Evolutionary conservation across 2,329 filamentous ascomycete species (phyloP), one percentile per base, ranked within the genome.

Genomic region (Aureobasidium sp.): DNA sequence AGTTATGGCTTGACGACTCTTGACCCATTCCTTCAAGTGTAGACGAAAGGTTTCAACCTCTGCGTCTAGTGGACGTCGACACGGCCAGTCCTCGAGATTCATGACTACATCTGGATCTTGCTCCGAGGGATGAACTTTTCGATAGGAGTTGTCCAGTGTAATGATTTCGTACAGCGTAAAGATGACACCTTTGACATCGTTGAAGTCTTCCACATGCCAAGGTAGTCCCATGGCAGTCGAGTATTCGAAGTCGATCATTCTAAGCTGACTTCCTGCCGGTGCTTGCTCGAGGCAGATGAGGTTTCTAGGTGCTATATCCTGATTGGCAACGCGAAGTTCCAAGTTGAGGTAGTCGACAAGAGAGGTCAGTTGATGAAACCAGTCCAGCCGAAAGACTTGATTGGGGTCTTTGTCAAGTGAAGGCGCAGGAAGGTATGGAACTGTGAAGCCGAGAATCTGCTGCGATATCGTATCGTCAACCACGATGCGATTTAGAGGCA

Each of bases 161-260:
- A 59, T 32, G 13, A 50, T 59, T n/a, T 59, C 56, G 29, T 59
- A 59, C 13, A 59, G 24, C 3, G 44, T 59, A 12, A 59, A 59
- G 12, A 59, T 50, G 20, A 59, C 56, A 17, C 56, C 44, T 27
- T 37, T 37, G 26, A 59, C 32, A 12, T 59, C 56, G 44, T 59
- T 50, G 9, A 29, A 5, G 0, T 29, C 20, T 8, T 24, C n/a
- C 0, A 20, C 20, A 4, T 15, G 20, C 56, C 56, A 24, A 10
- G 32, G 24, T 1, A 48, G 24, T 34, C 56, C 43, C 17, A 59
- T 37, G 9, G n/a, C 12, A 12, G 26, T 26, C 7, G 41, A 44
- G 3, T 39, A 29, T 3, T 59, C 43, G 9, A 57, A 57, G n/a
- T 46, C 53, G n/a, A 57, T 46, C 17, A 46, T 27, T 29, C 20